Evolutionary conservation across 257 asterid species (phyloP).

Genomic region (Echites panduratus): DNA sequence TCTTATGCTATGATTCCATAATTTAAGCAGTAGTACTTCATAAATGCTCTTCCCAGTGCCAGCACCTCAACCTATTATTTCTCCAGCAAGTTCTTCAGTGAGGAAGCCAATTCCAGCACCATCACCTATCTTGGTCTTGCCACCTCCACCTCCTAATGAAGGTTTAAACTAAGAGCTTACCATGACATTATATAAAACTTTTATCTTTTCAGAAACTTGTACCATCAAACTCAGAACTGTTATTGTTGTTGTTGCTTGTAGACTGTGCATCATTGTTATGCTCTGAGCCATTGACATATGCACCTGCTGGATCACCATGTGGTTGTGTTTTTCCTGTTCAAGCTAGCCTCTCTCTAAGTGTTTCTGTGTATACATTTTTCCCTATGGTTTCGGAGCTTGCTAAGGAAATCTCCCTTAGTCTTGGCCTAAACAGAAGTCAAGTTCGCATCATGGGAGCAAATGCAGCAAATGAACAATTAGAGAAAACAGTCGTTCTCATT

Average conservation of each 20-base stretch:
- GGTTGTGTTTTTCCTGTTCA: slow-evolving; percentile 82
- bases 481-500: slow-evolving; percentile 62
- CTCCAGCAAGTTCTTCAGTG: slow-evolving; percentile 40
- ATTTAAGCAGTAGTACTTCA: slow-evolving; percentile 1
- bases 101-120: slow-evolving; percentile 38
- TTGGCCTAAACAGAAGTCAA: slow-evolving; percentile 52
- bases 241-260: slow-evolving; percentile 16
- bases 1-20: not conserved
- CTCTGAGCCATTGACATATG: slow-evolving; percentile 65
- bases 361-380: slow-evolving; percentile 55
- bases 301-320: slow-evolving; percentile 66
- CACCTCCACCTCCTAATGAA: slow-evolving; percentile 79
- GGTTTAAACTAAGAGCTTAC: slow-evolving; percentile 26
- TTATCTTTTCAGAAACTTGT: slow-evolving; percentile 9
- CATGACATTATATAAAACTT: not conserved
- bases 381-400: slow-evolving; percentile 67
- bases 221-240: too few relatives aligned
- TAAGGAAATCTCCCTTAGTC: slow-evolving; percentile 43
- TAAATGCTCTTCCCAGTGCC: slow-evolving; percentile 31
- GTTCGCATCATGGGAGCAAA: slow-evolving; percentile 90
- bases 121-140: slow-evolving; percentile 50
- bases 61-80: slow-evolving; percentile 41
- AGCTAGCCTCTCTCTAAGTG: slow-evolving; percentile 49
- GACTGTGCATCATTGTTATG: slow-evolving; percentile 56
- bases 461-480: slow-evolving; percentile 58